Percentiles rank a stretch among this genome's conserved stretches.
Conservation (phyloP, 257 asterid species). For the Solanum clarkiae region DNA sequence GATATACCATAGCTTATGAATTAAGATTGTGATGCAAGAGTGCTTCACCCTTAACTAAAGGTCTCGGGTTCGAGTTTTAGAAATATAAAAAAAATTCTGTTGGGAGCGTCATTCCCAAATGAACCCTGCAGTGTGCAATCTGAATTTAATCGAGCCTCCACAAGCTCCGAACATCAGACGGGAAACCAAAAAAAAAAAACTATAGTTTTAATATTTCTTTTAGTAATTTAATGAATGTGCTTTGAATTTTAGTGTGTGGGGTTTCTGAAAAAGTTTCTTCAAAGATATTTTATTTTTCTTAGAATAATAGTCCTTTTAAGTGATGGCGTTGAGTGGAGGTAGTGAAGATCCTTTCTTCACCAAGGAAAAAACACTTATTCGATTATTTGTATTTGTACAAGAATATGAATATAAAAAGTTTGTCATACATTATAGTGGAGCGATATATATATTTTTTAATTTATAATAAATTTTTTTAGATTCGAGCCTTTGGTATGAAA, state of each 20-base stretch:
- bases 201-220: no score
- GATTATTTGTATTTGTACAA: neutral
- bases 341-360: neutral
- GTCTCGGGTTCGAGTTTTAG: no score
- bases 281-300: neutral
- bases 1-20: neutral
- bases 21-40: no score
- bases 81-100: no score
- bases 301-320: neutral
- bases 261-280: neutral
- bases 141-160: no score
- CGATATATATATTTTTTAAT: neutral
- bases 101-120: no score
- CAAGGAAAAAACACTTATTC: neutral
- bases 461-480: neutral
- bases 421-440: neutral
- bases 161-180: no score
- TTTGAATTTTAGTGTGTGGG: neutral
- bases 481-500: neutral
- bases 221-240: neutral
- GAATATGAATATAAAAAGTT: neutral
- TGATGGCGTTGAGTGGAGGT: neutral
- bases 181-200: no score
- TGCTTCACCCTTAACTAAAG: no score
- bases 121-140: rapidly evolving